Base-by-base conservation (phyloP, 116 monocot species). In the Trichopus zeylanicus region DNA sequence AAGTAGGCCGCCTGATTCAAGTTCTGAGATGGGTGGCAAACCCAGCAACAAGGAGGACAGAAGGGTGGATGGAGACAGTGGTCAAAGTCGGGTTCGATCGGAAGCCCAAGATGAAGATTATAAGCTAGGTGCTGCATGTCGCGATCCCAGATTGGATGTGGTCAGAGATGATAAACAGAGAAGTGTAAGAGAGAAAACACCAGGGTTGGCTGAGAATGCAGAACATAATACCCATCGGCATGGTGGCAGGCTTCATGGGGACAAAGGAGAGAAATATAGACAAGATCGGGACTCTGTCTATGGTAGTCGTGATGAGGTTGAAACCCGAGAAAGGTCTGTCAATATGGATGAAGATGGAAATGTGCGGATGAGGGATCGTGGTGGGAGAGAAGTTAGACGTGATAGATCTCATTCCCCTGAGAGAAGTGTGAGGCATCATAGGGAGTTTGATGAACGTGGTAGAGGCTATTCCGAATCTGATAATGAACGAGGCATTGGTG, bases 401-500 rank as follows among this genome's bases (percentile, higher is more conserved):
- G 57, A 48, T 26, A 77, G 70, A 63, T 85, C 89, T 22, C 72
- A 67, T 20, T 57, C 78, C 54, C 83, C 90, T 56, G 90, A 86
- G 39, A 84, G 78, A 63, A 86, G 57, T 33, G 70, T 57, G 39
- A 55, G 71, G 52, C 67, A 89, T 71, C 58, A 67, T 33, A 70
- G 62, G 59, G 90, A 86, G 38, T 23, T 51, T 32, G 94, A 86
- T 62, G 86, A 81, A 27, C 70, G 51, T 57, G 90, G 79, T 22
- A 60, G 72, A 29, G 90, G 73, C 4, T 65, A 53, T 69, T 78
- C 83, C 26, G 95, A 86, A 51, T 87, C 81, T 20, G 97, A 97
- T 29, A 80, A 65, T 31, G 92, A 91, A 59, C 82, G 80, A 69
- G 65, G 55, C 38, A 22, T 47, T 37, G 56, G 32, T 33, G 18